These are phyloP conservation scores for Pestalotiopsis fici DNA, from an alignment of 2,329 filamentous ascomycete species.

Conservation along the genomic window DNA sequence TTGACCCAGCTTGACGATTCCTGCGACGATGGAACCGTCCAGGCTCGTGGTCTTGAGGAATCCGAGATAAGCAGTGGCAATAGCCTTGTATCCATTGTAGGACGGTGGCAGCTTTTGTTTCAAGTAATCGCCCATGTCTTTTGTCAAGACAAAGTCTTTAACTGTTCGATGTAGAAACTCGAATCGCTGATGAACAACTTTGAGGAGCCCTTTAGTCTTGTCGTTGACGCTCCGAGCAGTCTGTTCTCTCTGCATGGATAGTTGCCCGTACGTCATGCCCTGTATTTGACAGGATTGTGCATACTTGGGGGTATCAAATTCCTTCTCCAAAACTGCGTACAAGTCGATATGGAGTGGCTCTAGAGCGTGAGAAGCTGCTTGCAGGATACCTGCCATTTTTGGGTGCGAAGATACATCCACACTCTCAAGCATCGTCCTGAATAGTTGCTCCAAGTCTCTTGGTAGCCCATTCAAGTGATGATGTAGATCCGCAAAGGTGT, in stretches of 20 bases:
- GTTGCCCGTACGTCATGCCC: neutral
- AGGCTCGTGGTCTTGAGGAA: neutral
- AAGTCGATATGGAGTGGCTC: neutral
- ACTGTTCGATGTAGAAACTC: neutral
- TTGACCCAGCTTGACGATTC: neutral
- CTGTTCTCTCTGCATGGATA: neutral
- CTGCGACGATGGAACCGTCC: neutral
- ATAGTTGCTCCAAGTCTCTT: neutral
- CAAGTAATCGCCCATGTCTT: neutral
- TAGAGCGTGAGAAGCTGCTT: neutral
- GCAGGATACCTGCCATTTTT: conserved; percentile 1
- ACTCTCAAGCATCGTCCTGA: neutral
- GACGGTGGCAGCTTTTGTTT: neutral
- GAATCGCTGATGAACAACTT: neutral
- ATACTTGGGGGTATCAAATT: neutral
- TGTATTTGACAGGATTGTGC: neutral
- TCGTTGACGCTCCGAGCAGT: neutral
- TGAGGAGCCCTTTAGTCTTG: neutral
- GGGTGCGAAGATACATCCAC: neutral
- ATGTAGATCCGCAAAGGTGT: neutral
- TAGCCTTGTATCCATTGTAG: neutral
- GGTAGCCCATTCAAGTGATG: neutral
- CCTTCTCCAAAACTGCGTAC: neutral
- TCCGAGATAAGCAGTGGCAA: neutral
- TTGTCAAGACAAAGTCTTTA: neutral